Percentiles rank a stretch among this genome's conserved stretches.
These are phyloP conservation scores for Thalassiosira profunda DNA, from an alignment of 108 stramenopile genomes.

Conservation along the genomic window DNA sequence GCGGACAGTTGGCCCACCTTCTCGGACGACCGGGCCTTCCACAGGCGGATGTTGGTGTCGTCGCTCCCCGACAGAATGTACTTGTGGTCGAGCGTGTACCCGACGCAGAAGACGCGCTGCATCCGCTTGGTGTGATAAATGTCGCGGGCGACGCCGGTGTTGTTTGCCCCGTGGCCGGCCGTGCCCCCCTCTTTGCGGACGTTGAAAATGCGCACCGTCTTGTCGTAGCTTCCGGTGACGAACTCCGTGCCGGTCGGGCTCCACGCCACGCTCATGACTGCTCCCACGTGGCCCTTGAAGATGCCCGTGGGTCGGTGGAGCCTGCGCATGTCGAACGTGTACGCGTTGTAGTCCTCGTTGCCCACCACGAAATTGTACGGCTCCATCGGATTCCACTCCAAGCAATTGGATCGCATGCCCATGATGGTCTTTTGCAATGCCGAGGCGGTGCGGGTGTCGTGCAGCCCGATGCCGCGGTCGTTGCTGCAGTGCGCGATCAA, in stretches of 20 bases:
- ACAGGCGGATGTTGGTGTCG: conserved; percentile 97
- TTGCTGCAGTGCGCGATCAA: conserved; percentile 91
- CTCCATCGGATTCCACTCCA: conserved; percentile 99
- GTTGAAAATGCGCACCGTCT: conserved; percentile 94
- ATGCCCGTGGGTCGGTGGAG: conserved; percentile 85
- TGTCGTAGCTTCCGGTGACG: conserved; percentile 95
- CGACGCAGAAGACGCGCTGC: conserved; percentile 97
- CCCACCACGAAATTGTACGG: conserved; percentile 98
- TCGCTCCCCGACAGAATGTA: conserved; percentile 97
- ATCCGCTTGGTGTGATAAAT: conserved; percentile 99
- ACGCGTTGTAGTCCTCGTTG: conserved; percentile 95
- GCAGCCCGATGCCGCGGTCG: conserved; percentile 94
- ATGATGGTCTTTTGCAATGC: conserved; percentile 94
- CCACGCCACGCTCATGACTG: conserved; percentile 95
- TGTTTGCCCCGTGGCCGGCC: conserved; percentile 15
- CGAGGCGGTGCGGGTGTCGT: conserved; percentile 89
- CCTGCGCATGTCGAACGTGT: conserved; percentile 98
- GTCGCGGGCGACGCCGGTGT: conserved; percentile 76
- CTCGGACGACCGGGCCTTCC: conserved; percentile 96
- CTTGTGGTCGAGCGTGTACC: conserved; percentile 93
- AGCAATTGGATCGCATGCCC: conserved; percentile 91
- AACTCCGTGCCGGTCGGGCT: conserved; percentile 98
- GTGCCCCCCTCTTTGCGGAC: conserved; percentile 56
- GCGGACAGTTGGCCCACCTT: conserved; percentile 86
- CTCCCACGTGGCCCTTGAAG: conserved; percentile 98